Base-by-base conservation (phyloP, 176 grass and related monocot genomes). In the Elymus sibiricus region DNA sequence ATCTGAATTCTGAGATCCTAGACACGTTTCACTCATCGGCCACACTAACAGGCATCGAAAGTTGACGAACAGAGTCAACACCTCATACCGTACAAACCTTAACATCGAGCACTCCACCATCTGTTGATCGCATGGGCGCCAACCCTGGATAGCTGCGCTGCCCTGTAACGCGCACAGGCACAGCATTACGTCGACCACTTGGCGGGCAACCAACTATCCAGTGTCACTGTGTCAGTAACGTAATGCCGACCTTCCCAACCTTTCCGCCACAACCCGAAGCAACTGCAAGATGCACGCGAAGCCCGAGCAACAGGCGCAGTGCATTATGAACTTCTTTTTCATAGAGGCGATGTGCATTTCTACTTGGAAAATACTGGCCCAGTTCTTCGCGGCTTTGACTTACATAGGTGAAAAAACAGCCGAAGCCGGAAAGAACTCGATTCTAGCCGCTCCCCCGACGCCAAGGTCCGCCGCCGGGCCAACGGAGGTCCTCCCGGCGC, bases 181-280 rank as follows among this genome's bases (percentile, higher is more conserved):
- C 32, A 25, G 28, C 83, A 78, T 90, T 86, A 15, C 64, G 44
- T 65, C 79, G 73, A 83, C 77, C 84, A 72, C 2, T 19, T 83
- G 31, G 58, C 2, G 46, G 14, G 35, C 82, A 80, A 3, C 12
- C 61, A 28, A 24, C 42, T 59, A 16, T 13, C 28, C 44, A 66
- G 68, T 35, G 7, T 11, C 17, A 71, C 44, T 58, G 68, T 35
- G 7, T 11, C 17, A 71, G 32, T 8, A 74, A 27, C n/a, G 16
- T n/a, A 85, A 34, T 32, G 24, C 56, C 56, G 38, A 55, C 74
- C 65, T 40, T 44, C 22, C 51, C 29, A 12, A 70, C 6, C 28
- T 82, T 56, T 29, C 46, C 27, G 65, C 19, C 26, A 58, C 63
- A 4, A 51, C 28, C 19, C 15, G 19, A 53, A 60, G n/a, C 8